These are phyloP conservation scores for Colletotrichum costaricense DNA, from an alignment of 2,329 filamentous ascomycete genomes.

Conservation along the genomic window DNA sequence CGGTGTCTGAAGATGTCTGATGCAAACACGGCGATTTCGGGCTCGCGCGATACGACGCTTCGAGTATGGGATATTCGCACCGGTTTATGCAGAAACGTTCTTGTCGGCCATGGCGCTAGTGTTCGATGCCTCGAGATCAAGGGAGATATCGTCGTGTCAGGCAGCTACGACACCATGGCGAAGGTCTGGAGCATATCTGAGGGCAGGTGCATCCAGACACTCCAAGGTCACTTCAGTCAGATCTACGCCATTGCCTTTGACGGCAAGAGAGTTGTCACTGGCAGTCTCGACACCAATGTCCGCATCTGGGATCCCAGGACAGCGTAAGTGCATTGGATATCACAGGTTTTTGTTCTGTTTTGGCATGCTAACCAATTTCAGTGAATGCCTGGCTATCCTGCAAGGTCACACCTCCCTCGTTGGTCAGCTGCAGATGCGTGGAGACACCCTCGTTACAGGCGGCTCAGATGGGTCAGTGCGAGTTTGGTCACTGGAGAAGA, in stretches of 20 bases:
- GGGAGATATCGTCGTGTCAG: conserved; percentile 96
- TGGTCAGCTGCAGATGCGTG: conserved; percentile 94
- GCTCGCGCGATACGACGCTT: conserved; percentile 93
- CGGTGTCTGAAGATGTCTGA: conserved; percentile 98
- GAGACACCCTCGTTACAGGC: conserved; percentile 93
- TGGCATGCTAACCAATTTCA: conserved; percentile 49
- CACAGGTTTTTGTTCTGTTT: neutral
- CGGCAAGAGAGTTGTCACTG: conserved; percentile 91
- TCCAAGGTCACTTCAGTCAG: conserved; percentile 96
- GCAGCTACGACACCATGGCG: conserved; percentile 96
- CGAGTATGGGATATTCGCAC: conserved; percentile 94
- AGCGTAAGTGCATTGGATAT: conserved; percentile 67
- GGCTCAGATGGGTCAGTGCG: conserved; percentile 96
- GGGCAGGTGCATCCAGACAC: conserved; percentile 88
- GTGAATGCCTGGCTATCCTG: conserved; percentile 87
- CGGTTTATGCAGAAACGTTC: conserved; percentile 88
- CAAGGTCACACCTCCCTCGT: conserved; percentile 98
- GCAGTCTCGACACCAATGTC: conserved; percentile 95
- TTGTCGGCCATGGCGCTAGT: conserved; percentile 95
- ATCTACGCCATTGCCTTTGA: conserved; percentile 99
- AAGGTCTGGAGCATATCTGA: conserved; percentile 98
- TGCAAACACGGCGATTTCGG: conserved; percentile 92
- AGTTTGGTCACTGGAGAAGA: conserved; percentile 93
- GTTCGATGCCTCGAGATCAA: conserved; percentile 96
- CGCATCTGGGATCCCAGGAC: conserved; percentile 94